Evolutionary conservation across 1,139 yeast genomes (phyloP).

Genomic region (Yamadazyma spencermartinsiae): DNA sequence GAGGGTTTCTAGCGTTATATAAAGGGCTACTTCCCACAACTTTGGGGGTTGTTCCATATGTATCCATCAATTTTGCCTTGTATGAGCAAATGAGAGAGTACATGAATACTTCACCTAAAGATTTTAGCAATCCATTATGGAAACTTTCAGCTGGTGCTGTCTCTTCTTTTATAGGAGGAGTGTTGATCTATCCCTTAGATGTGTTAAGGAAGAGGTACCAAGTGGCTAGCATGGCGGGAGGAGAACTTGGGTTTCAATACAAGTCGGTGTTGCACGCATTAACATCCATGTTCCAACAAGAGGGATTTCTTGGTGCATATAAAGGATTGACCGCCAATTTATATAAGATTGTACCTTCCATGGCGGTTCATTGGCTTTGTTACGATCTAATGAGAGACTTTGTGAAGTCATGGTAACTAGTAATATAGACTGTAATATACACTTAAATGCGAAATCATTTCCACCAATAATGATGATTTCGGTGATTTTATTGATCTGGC

Average conservation of each 20-base stretch:
- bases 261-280: slow-evolving; percentile 72
- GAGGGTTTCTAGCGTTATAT: slow-evolving; percentile 77
- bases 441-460: no score
- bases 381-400: slow-evolving; percentile 65
- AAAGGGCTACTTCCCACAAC: slow-evolving; percentile 88
- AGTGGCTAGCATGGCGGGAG: slow-evolving; percentile 80
- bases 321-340: slow-evolving; percentile 87
- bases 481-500: not conserved
- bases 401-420: slow-evolving; percentile 33
- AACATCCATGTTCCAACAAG: slow-evolving; percentile 61
- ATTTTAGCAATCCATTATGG: slow-evolving; percentile 49
- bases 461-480: not conserved
- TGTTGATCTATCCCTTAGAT: slow-evolving; percentile 88
- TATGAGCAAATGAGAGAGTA: slow-evolving; percentile 77
- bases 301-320: slow-evolving; percentile 81
- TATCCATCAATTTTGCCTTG: slow-evolving; percentile 86
- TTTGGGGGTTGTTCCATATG: slow-evolving; percentile 94
- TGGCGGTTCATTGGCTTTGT: slow-evolving; percentile 93
- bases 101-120: slow-evolving; percentile 36
- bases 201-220: slow-evolving; percentile 86
- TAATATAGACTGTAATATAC: slow-evolving; percentile 1
- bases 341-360: slow-evolving; percentile 88
- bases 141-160: slow-evolving; percentile 81
- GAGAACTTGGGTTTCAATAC: slow-evolving; percentile 79
- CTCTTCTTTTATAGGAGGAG: slow-evolving; percentile 69